Conservation (phyloP, 2,329 filamentous ascomycete genomes). For the Talaromyces sp. region DNA sequence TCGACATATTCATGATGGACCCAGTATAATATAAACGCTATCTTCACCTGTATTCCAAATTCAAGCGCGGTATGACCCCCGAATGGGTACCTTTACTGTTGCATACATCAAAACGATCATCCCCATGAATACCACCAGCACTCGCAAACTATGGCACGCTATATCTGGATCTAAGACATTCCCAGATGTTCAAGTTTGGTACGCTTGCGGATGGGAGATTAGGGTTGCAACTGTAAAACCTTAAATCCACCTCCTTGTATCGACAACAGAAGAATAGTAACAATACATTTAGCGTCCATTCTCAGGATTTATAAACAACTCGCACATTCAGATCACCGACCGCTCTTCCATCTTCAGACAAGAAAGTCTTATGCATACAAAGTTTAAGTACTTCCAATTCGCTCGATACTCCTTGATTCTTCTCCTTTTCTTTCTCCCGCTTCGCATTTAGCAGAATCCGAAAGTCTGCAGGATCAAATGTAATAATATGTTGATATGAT, state of each 20-base stretch:
- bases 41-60: background rate
- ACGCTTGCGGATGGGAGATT: background rate
- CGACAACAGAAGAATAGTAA: background rate
- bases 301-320: constrained; percentile 10
- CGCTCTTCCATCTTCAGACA: background rate
- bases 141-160: background rate
- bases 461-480: constrained; percentile 11
- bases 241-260: background rate
- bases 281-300: background rate
- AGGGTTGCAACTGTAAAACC: background rate
- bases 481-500: background rate
- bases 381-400: constrained; percentile 13
- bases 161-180: background rate
- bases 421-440: background rate
- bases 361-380: background rate
- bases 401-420: background rate
- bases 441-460: constrained; percentile 10
- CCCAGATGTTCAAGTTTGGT: background rate
- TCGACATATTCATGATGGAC: background rate
- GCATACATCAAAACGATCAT: background rate
- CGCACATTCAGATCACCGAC: constrained; percentile 10
- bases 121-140: background rate
- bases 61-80: background rate
- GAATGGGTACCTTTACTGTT: background rate
- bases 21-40: background rate